Evolutionary conservation across 371 early-diverging fungal species (phyloP).

Genomic region (Actinomortierella ambigua): DNA sequence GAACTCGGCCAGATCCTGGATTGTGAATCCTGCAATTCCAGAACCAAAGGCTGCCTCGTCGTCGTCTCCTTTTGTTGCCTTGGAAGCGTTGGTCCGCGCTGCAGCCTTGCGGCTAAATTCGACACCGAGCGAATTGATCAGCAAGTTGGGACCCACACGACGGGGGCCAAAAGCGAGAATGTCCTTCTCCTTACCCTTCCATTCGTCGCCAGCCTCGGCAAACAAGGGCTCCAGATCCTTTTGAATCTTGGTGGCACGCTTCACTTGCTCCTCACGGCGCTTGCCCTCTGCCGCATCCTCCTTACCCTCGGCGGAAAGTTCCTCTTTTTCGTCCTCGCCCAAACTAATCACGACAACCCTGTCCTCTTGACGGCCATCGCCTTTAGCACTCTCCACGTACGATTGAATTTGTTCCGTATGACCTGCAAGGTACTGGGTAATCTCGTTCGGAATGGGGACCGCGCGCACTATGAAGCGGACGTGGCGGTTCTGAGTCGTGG

Average conservation of each 20-base stretch:
- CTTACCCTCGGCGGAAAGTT: constrained; percentile 11
- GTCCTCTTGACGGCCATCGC: constrained; percentile 4
- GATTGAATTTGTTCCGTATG: constrained; percentile 67
- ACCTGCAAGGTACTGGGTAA: constrained; percentile 65
- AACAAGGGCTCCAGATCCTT: constrained; percentile 24
- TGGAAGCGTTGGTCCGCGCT: constrained; percentile 6
- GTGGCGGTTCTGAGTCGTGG: constrained; percentile 71
- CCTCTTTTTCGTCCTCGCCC: constrained; percentile 22
- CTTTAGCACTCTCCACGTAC: constrained; percentile 53
- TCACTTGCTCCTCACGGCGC: constrained; percentile 11
- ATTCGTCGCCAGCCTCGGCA: constrained; percentile 48
- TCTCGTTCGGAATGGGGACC: constrained; percentile 78
- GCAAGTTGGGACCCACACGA: constrained; percentile 87
- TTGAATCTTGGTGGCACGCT: constrained; percentile 20
- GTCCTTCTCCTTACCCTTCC: constrained; percentile 48
- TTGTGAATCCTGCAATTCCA: constrained; percentile 18
- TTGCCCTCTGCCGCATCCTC: constrained; percentile 3
- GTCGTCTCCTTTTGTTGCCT: not conserved
- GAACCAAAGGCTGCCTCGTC: constrained; percentile 3
- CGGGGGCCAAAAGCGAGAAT: constrained; percentile 85
- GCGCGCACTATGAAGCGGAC: constrained; percentile 76
- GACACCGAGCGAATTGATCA: constrained; percentile 71
- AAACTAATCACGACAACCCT: constrained; percentile 9
- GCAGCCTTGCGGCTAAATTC: constrained; percentile 46
- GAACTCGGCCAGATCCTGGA: constrained; percentile 75